These are phyloP conservation scores for Tolypocladium guangdongense DNA, from an alignment of 2,329 filamentous ascomycete species.

Conservation along the genomic window DNA sequence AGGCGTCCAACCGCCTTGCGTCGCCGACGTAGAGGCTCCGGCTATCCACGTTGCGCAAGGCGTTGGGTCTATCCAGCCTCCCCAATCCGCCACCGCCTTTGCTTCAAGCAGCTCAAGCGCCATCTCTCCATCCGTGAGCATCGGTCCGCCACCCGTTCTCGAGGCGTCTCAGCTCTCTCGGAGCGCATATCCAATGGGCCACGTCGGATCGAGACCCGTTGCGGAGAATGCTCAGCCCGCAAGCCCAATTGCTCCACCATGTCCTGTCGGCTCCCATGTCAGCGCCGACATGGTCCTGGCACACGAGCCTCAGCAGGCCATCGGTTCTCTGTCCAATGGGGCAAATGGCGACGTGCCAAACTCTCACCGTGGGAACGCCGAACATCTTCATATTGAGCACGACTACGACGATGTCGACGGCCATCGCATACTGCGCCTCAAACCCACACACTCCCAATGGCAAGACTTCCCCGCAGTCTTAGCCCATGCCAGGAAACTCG, in stretches of 20 bases:
- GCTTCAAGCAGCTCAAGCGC: not conserved
- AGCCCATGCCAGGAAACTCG: constrained; percentile 18
- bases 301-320: not conserved
- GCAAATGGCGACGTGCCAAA: not conserved
- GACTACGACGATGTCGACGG: constrained; percentile 20
- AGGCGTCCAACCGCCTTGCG: not conserved
- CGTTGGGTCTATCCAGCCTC: not conserved
- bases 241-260: not conserved
- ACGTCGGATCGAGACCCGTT: not conserved
- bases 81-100: not conserved
- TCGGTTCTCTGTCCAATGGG: not conserved
- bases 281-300: not conserved
- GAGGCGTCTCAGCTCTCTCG: not conserved
- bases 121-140: not conserved
- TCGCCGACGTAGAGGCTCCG: not conserved
- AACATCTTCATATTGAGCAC: constrained; percentile 11
- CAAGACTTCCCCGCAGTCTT: constrained; percentile 24
- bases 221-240: not conserved
- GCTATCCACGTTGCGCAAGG: not conserved
- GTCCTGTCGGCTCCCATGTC: not conserved
- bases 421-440: constrained; percentile 21
- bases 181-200: not conserved
- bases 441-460: constrained; percentile 24
- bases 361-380: not conserved
- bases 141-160: not conserved